Conservation (phyloP, 495 filamentous ascomycete species). For the Staphylotrichum longicolle region DNA sequence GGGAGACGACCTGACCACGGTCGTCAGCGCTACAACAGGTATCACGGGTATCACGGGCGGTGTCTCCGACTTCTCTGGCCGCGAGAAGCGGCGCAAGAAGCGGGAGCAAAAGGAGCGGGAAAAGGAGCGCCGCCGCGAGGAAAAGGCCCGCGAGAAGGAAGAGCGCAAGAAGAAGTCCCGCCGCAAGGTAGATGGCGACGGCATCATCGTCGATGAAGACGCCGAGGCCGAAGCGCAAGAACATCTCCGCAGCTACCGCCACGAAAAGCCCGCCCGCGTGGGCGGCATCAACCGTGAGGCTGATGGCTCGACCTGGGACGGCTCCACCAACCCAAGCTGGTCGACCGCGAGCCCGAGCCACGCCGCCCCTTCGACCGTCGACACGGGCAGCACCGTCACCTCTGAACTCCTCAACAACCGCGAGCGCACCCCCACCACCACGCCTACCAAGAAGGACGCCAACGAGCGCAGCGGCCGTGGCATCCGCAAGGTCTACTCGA, state of each 20-base stretch:
- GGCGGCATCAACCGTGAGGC: slow-evolving; percentile 78
- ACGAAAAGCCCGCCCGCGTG: slow-evolving; percentile 79
- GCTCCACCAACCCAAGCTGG: slow-evolving; percentile 52
- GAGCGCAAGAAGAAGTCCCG: slow-evolving; percentile 36
- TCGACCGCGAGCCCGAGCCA: slow-evolving; percentile 35
- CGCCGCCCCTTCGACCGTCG: slow-evolving; percentile 41
- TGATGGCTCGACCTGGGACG: slow-evolving; percentile 72
- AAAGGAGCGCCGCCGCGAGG: slow-evolving; percentile 45
- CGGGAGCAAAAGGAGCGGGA: slow-evolving; percentile 52
- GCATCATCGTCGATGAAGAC: slow-evolving; percentile 52
- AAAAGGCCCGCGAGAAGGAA: slow-evolving; percentile 45
- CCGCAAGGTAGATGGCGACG: slow-evolving; percentile 45
- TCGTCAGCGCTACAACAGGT: slow-evolving; percentile 41
- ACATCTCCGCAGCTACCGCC: slow-evolving; percentile 66
- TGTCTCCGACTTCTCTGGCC: slow-evolving; percentile 45
- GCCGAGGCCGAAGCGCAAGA: slow-evolving; percentile 65
- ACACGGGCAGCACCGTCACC: slow-evolving; percentile 55
- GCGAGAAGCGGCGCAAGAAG: slow-evolving; percentile 47
- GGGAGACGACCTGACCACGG: slow-evolving; percentile 40
- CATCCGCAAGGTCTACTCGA: slow-evolving; percentile 56
- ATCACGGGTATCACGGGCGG: slow-evolving; percentile 50
- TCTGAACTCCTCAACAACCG: slow-evolving; percentile 51
- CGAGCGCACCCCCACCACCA: slow-evolving; percentile 53
- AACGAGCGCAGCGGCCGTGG: slow-evolving; percentile 38
- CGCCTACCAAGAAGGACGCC: slow-evolving; percentile 46